Evolutionary conservation across 345 rosid genomes (phyloP), one percentile per base, ranked within the genome.

Genomic region (Populus simonii): DNA sequence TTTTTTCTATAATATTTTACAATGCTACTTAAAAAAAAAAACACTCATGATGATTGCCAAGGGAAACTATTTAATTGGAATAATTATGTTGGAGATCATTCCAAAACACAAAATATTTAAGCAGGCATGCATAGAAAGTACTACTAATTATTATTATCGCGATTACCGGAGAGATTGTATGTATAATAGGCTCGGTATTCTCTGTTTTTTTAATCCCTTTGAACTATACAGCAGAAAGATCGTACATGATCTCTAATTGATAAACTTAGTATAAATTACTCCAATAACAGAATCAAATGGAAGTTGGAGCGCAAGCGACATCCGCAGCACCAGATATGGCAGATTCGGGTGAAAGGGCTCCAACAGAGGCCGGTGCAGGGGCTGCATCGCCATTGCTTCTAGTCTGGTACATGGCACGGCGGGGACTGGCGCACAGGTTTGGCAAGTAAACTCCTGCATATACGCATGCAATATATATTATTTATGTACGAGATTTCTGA

Each of bases 371-470:
- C 2, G 65, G 72, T 66, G 43, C 39, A 2, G 69, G 8, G 25
- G 43, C 69, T 25, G 70, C 61, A 29, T 47, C 35, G 0, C 59
- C 59, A 53, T 53, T 2, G 18, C 75, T 75, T 70, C 38, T 67
- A 23, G 66, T 25, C 43, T 53, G 59, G 31, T 39, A 80, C 75
- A 63, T 2, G 36, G 68, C 71, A 23, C 72, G 82, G 23, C 78
- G 71, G 70, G 79, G 79, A 22, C 49, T 47, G 36, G 66, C 57
- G 27, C 79, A 80, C 17, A 74, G 7, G 35, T 67, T 41, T 1
- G 82, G 82, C 75, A 75, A 49, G 23, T 41, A 69, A 35, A 20
- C 31, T 71, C 79, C 75, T 74, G 31, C 59, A 68, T 20, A 2
- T 43, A 70, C 25, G 7, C 12, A 22, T 6, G 9, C 8, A 39